Evolutionary conservation across 2,329 filamentous ascomycete genomes (phyloP), one percentile per base, ranked within the genome.

Genomic region (Penicillium sp.): DNA sequence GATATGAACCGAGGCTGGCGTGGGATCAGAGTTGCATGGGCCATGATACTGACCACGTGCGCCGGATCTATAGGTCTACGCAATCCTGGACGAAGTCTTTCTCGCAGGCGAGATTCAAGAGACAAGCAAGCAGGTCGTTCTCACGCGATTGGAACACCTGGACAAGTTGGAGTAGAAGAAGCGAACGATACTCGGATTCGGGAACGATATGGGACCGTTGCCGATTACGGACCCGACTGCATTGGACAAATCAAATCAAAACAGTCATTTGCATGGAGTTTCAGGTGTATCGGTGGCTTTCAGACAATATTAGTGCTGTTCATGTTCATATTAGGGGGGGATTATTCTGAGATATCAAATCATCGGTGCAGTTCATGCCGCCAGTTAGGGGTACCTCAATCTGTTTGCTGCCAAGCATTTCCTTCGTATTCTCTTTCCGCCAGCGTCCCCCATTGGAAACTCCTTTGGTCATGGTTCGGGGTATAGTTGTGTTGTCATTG

Each of bases 51-150:
- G 24, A 61, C 37, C 18, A 45, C 11, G 6, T 45, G 40, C 31
- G 32, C 32, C 10, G 9, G 29, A 16, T 34, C 22, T 58, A 49
- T 64, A 88, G 85, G 93, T 99, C 62, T 99, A 99, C 76, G 94
- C 94, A 47, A 99, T 99, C 61, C 85, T 99, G 29, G 94, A 99
- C 72, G 94, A 99, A 79, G 94, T 99, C 20, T 99, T 99, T 74
- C 79, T 99, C 59, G 94, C 94, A 0, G 94, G 94, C 18, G 94
- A 99, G 82, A 96, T 99, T 59, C 92, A 99, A 78, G 94, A 99
- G 83, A 97, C 93, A 60, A 96, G 91, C 74, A 99, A 97, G 77
- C 93, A 97, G 77, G 94, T 97, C 32, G 94, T 99, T 18, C 78
- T 99, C 69, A 97, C 94, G 52, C 80, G 94, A 67, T 73, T 99